Evolutionary conservation across 225 moss, liverwort and hornwort species (phyloP).

Genomic region (Physcomitrellopsis africana): DNA sequence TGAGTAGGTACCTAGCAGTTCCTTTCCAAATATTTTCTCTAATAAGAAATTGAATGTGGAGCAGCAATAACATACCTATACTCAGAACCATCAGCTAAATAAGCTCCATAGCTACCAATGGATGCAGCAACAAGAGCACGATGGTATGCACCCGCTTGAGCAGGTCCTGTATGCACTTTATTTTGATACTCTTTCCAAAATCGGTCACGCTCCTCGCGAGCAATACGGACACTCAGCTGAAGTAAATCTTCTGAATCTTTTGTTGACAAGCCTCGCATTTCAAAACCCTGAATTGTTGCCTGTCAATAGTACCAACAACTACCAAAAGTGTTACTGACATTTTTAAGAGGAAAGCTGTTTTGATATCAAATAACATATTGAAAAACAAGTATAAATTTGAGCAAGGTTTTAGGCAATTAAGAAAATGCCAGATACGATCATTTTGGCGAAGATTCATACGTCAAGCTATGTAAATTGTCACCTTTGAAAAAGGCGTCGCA

Average conservation of each 20-base stretch:
- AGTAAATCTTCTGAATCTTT: slow-evolving; percentile 75
- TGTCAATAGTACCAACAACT: slow-evolving; percentile 35
- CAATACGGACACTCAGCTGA: slow-evolving; percentile 72
- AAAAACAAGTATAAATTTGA: not conserved
- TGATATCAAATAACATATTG: not conserved
- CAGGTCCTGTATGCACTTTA: slow-evolving; percentile 51
- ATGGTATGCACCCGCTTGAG: slow-evolving; percentile 55
- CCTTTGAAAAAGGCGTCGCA: not conserved
- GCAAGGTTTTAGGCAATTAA: not conserved
- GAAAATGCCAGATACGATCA: not conserved
- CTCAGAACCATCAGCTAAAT: slow-evolving; percentile 97
- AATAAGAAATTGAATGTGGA: not conserved
- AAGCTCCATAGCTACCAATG: slow-evolving; percentile 96
- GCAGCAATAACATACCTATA: slow-evolving; percentile 60
- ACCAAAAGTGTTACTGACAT: slow-evolving; percentile 6
- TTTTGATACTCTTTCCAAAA: slow-evolving; percentile 74
- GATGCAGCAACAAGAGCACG: slow-evolving; percentile 93
- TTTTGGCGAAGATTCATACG: slow-evolving; percentile 4
- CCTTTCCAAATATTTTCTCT: not conserved
- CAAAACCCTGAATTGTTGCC: slow-evolving; percentile 90
- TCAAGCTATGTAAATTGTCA: not conserved
- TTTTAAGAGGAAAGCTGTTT: slow-evolving; percentile 4
- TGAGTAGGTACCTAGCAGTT: not conserved
- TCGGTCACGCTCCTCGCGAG: slow-evolving; percentile 76
- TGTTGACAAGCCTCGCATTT: slow-evolving; percentile 63